Evolutionary conservation across 805 yeast species (phyloP), one percentile per base, ranked within the genome.

Genomic region (Candida michaelii): DNA sequence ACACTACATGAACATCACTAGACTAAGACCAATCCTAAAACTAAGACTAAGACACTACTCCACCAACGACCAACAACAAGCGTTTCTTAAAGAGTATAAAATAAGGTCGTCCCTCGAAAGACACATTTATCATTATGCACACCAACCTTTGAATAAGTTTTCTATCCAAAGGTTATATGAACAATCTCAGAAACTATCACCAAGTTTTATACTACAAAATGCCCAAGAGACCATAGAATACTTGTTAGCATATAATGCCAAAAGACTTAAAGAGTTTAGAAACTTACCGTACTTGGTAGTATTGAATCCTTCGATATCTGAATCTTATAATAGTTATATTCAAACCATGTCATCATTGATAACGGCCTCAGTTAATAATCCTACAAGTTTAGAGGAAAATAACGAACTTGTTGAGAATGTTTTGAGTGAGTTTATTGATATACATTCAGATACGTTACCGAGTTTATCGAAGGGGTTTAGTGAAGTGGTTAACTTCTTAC

Each of bases 371-470:
- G 48, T 70, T 16, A 55, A 58, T 12, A 57, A 60, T 7, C 78
- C 78, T 27, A 59, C 56, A 1, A 77, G 80, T 5, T 44, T 73
- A 12, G 75, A 74, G 36, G 82, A 84, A 43, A 83, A 84, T 53
- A 60, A 59, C 2, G 53, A 57, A 33, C 80, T 89, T 49, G 74
- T 80, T 11, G 55, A 63, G 9, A 43, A 55, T 5, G 72, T 80
- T 5, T 65, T 91, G 38, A 63, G 69, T 16, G 65, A 76, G 34
- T 82, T 88, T 48, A 77, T 88, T 13, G 83, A 83, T 44, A 71
- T 81, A 30, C 98, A 91, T 59, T 76, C 88, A 12, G 96, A 93
- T 58, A 89, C 95, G 3, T 73, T 93, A 38, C 85, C 95, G 3
- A 74, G 79, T 3, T 65, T 91, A 42, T 87, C 97, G 12, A 80